Conservation (phyloP, 441 rosid genomes). For the Gossypium trilobum region DNA sequence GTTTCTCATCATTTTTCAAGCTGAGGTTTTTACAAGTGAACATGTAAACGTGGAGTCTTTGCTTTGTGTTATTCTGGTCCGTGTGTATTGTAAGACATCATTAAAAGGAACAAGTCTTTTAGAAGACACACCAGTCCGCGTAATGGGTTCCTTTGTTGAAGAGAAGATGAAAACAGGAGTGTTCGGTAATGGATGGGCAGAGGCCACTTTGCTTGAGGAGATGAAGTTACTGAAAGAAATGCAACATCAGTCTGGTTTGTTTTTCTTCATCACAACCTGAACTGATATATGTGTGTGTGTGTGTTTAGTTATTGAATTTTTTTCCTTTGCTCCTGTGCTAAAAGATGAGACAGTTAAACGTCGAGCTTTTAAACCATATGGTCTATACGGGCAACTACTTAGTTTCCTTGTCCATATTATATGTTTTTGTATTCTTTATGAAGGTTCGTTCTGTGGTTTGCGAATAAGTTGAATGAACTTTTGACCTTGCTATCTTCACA, state of each 20-base stretch:
- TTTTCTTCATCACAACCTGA: slow-evolving; percentile 6
- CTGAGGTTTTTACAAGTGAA: slow-evolving; percentile 6
- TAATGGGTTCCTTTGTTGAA: slow-evolving; percentile 48
- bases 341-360: not conserved
- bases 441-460: too few relatives aligned
- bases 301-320: not conserved
- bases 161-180: slow-evolving; percentile 50
- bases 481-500: not conserved
- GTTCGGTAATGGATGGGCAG: slow-evolving; percentile 31
- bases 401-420: not conserved
- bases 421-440: not conserved
- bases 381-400: not conserved
- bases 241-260: slow-evolving; percentile 76
- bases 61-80: slow-evolving; percentile 19
- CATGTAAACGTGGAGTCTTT: slow-evolving; percentile 21
- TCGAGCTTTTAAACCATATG: not conserved
- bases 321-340: not conserved
- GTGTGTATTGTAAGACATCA: not conserved
- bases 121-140: slow-evolving; percentile 13
- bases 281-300: not conserved
- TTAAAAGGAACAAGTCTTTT: slow-evolving; percentile 7
- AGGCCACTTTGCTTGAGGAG: slow-evolving; percentile 59
- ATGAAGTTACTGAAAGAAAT: slow-evolving; percentile 79
- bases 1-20: not conserved
- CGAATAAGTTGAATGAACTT: not conserved